A percentile compares a stretch with the other conserved stretches of the same genome.
phyloP scores from a whole-genome alignment of 257 asterid species.

The Solanum piurae region DNA sequence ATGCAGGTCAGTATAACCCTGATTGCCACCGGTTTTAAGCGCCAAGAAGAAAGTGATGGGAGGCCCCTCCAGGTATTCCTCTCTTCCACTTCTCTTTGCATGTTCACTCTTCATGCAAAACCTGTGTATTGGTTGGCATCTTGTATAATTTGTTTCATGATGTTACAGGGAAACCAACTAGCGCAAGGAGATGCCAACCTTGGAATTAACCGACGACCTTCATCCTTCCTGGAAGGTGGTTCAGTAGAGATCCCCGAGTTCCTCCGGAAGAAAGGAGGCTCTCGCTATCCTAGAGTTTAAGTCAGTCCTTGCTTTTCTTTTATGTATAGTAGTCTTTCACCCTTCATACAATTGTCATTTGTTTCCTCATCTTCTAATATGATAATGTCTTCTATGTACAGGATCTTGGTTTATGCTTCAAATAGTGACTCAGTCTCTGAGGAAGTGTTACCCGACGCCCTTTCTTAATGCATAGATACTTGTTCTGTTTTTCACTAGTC shows the following conservation, averaged over 20 bases:
- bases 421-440: not conserved
- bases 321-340: not conserved
- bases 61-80: conserved; percentile 54
- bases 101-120: not conserved
- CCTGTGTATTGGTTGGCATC: not conserved
- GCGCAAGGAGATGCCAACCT: conserved; percentile 47
- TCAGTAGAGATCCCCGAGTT: conserved; percentile 84
- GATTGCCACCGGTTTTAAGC: conserved; percentile 94
- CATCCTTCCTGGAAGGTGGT: conserved; percentile 67
- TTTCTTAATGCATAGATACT: not conserved
- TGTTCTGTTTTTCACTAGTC: not conserved
- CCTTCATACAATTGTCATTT: not conserved
- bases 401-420: not conserved
- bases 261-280: conserved; percentile 76
- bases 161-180: conserved; percentile 53
- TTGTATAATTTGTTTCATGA: not conserved
- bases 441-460: not conserved
- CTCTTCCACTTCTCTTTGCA: not conserved
- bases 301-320: not conserved
- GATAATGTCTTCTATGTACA: not conserved
- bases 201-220: conserved; percentile 51
- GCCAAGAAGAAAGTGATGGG: conserved; percentile 73
- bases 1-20: conserved; percentile 79
- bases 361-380: not conserved
- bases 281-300: conserved; percentile 83